Percentiles rank a stretch among this genome's conserved stretches.
Conservation (phyloP, 805 yeast species). For the Ogataea ramenticola region DNA sequence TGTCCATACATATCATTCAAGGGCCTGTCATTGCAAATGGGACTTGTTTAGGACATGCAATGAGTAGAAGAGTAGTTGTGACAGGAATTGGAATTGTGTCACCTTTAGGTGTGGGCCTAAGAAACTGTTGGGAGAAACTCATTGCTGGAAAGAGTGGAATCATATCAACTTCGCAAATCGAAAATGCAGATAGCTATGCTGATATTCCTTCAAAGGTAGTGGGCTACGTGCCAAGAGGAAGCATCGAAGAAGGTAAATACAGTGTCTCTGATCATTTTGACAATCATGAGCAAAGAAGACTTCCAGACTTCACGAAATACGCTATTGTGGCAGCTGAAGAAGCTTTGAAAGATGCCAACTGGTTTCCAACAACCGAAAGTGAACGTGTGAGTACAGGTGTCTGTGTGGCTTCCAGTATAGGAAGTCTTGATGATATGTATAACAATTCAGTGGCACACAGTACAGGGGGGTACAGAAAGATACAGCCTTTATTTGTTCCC, state of each 20-base stretch:
- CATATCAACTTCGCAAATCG: conserved; percentile 40
- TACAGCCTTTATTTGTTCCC: conserved; percentile 86
- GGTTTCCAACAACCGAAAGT: conserved; percentile 32
- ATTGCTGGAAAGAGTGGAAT: conserved; percentile 51
- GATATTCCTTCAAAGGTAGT: conserved; percentile 66
- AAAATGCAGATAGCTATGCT: conserved; percentile 38
- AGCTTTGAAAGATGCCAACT: conserved; percentile 65
- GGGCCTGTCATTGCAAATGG: background rate
- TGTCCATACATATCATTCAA: no score
- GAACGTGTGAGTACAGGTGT: conserved; percentile 50
- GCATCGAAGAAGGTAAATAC: conserved; percentile 40
- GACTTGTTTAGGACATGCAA: no score
- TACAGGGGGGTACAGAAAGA: conserved; percentile 51
- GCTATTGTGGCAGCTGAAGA: conserved; percentile 71
- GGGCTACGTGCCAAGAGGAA: conserved; percentile 55
- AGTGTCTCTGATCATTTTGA: conserved; percentile 42
- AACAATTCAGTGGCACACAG: conserved; percentile 51
- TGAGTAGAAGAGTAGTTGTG: conserved; percentile 62
- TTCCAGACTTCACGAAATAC: conserved; percentile 70
- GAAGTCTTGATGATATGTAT: conserved; percentile 69
- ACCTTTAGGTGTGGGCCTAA: conserved; percentile 74
- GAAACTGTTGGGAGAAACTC: conserved; percentile 45
- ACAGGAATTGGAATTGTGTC: conserved; percentile 87
- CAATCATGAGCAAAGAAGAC: conserved; percentile 44
- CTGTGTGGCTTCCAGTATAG: conserved; percentile 91